Evolutionary conservation across 768 basidiomycete species (phyloP).

Genomic region (Boletellus ananiceps): DNA sequence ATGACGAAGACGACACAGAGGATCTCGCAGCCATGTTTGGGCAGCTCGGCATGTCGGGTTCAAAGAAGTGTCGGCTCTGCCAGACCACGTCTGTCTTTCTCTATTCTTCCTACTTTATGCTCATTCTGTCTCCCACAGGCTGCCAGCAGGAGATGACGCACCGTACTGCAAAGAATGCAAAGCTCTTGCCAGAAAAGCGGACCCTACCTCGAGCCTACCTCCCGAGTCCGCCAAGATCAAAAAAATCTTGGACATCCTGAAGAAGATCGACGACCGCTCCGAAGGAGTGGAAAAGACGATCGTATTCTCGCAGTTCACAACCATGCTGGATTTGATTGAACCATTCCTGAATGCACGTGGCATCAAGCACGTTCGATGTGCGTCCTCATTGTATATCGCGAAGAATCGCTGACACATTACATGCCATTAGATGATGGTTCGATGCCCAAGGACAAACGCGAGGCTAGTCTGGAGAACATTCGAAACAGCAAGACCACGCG

Average conservation of each 20-base stretch:
- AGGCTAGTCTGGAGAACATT: slow-evolving; percentile 71
- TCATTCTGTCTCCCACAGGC: slow-evolving; percentile 11
- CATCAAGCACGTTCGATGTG: slow-evolving; percentile 80
- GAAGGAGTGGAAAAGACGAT: slow-evolving; percentile 83
- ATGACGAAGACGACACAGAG: slow-evolving; percentile 56
- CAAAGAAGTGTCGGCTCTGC: slow-evolving; percentile 76
- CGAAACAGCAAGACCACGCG: slow-evolving; percentile 50
- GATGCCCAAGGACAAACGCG: slow-evolving; percentile 74
- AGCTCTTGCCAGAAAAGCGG: slow-evolving; percentile 46
- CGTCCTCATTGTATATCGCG: not conserved
- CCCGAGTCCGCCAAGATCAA: slow-evolving; percentile 84
- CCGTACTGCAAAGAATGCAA: slow-evolving; percentile 60
- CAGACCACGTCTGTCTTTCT: slow-evolving; percentile 52
- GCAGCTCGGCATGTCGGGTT: slow-evolving; percentile 54
- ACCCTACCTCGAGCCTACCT: slow-evolving; percentile 37
- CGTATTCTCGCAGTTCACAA: slow-evolving; percentile 91
- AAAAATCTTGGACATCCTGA: slow-evolving; percentile 71
- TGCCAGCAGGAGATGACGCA: slow-evolving; percentile 20
- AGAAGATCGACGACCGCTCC: slow-evolving; percentile 55
- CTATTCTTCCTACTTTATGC: not conserved
- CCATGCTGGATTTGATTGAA: slow-evolving; percentile 81
- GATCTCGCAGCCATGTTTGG: slow-evolving; percentile 74
- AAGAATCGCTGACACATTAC: slow-evolving; percentile 3
- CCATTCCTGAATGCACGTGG: slow-evolving; percentile 70
- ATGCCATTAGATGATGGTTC: slow-evolving; percentile 73